Conservation (phyloP, 176 grass and related monocot genomes). For the Tuctoria greenei region DNA sequence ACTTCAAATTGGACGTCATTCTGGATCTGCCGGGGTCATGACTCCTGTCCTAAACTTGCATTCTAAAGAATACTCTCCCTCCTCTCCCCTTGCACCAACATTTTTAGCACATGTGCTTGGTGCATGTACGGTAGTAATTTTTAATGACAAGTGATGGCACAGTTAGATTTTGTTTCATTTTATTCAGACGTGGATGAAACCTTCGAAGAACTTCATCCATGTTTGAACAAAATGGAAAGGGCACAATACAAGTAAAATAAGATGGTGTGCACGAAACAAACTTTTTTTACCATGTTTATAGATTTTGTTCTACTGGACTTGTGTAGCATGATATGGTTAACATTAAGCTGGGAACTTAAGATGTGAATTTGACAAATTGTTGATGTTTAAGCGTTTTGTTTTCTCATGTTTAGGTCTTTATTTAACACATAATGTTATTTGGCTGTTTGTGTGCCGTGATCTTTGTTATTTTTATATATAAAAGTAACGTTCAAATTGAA, state of each 20-base stretch:
- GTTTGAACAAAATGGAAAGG: too few species aligned
- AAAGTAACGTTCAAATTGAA: slow-evolving; percentile 11
- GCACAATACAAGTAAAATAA: too few species aligned
- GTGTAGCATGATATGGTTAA: not conserved
- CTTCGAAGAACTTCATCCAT: too few species aligned
- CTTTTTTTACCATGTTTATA: too few species aligned
- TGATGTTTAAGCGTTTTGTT: not conserved
- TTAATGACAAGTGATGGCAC: too few species aligned
- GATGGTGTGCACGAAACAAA: too few species aligned
- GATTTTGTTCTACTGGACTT: too few species aligned
- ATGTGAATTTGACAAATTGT: not conserved
- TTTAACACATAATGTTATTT: not conserved
- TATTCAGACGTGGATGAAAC: too few species aligned
- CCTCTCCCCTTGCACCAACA: not conserved
- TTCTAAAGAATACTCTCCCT: not conserved
- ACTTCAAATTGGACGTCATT: too few species aligned
- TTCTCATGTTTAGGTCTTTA: not conserved
- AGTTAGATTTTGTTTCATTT: too few species aligned
- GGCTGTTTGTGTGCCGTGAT: not conserved
- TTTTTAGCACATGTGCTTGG: not conserved
- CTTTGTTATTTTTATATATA: not conserved
- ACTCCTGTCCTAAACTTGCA: not conserved
- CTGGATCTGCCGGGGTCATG: too few species aligned
- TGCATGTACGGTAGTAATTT: too few species aligned
- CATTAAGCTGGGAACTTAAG: not conserved